These are phyloP conservation scores for Skeletonema potamos DNA, from an alignment of 108 stramenopile genomes.

Conservation along the genomic window DNA sequence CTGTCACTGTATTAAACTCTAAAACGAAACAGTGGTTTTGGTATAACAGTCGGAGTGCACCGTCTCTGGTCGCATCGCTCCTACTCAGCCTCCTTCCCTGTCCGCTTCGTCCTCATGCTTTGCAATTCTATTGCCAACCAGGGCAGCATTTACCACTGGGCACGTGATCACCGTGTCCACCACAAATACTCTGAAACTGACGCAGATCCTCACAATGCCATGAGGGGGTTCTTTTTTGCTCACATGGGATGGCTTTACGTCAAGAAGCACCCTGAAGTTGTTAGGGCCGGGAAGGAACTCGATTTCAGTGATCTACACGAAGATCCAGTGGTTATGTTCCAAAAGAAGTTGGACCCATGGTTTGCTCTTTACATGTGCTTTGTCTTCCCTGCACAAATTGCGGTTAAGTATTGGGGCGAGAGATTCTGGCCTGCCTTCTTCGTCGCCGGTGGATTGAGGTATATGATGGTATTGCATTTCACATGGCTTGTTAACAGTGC, in stretches of 20 bases:
- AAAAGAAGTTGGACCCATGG: slow-evolving; percentile 96
- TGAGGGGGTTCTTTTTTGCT: slow-evolving; percentile 99
- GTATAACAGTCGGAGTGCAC: slow-evolving; percentile 98
- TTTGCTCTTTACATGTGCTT: slow-evolving; percentile 99
- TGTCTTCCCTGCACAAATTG: slow-evolving; percentile 95
- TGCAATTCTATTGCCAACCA: slow-evolving; percentile 99
- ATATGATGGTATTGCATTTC: slow-evolving; percentile 93
- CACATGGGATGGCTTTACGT: slow-evolving; percentile 99
- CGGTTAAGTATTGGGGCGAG: slow-evolving; percentile 91
- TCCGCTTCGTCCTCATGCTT: slow-evolving; percentile 93
- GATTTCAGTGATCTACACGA: slow-evolving; percentile 92
- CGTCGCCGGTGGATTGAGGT: slow-evolving; percentile 94
- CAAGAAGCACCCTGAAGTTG: slow-evolving; percentile 95
- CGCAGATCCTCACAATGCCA: slow-evolving; percentile 99
- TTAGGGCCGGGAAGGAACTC: slow-evolving; percentile 92
- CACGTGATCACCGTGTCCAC: slow-evolving; percentile 96
- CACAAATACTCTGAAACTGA: slow-evolving; percentile 98
- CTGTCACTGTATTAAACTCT: not conserved
- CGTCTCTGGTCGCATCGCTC: slow-evolving; percentile 97
- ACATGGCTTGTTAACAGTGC: slow-evolving; percentile 99
- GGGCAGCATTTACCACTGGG: slow-evolving; percentile 98
- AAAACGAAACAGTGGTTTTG: slow-evolving; percentile 76
- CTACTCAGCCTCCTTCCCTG: slow-evolving; percentile 86
- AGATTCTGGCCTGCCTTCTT: slow-evolving; percentile 97
- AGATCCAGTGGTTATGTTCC: slow-evolving; percentile 92